phyloP scores from a whole-genome alignment of 2,329 filamentous ascomycete genomes.

The Penicillium sp. region DNA sequence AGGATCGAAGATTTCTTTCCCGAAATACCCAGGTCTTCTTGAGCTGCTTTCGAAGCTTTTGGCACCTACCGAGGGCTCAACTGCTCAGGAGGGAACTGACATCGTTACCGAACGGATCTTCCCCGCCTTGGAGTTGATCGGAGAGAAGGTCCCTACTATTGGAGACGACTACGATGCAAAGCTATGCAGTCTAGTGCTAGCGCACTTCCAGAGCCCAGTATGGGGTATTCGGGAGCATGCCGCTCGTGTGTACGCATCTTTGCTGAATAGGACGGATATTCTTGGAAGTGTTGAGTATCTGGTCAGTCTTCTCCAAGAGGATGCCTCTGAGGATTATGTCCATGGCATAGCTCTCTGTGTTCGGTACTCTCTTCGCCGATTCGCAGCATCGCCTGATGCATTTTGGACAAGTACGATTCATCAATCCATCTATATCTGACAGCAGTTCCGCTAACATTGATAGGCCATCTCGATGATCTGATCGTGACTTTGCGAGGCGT shows the following conservation, averaged over 20 bases:
- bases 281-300: slow-evolving; percentile 35
- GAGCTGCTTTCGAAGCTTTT: slow-evolving; percentile 44
- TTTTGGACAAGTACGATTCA: slow-evolving; percentile 40
- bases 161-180: slow-evolving; percentile 37
- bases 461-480: slow-evolving; percentile 37
- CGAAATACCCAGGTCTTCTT: slow-evolving; percentile 46
- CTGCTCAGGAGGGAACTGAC: slow-evolving; percentile 32
- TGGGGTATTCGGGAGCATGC: slow-evolving; percentile 54
- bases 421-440: not conserved
- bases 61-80: slow-evolving; percentile 27
- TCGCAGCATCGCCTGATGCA: slow-evolving; percentile 37
- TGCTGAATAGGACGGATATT: slow-evolving; percentile 41
- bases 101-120: slow-evolving; percentile 50
- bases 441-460: slow-evolving; percentile 13
- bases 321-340: slow-evolving; percentile 40
- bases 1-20: slow-evolving; percentile 45
- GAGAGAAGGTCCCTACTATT: slow-evolving; percentile 46
- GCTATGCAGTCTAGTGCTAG: slow-evolving; percentile 38
- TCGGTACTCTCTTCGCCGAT: slow-evolving; percentile 43
- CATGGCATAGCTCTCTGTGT: slow-evolving; percentile 49
- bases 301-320: slow-evolving; percentile 22
- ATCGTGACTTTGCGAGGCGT: slow-evolving; percentile 31
- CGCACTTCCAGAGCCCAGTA: slow-evolving; percentile 48
- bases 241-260: slow-evolving; percentile 47
- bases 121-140: slow-evolving; percentile 51